Evolutionary conservation across 345 rosid species (phyloP), one percentile per base, ranked within the genome.

Genomic region (Boechera divaricarpa): DNA sequence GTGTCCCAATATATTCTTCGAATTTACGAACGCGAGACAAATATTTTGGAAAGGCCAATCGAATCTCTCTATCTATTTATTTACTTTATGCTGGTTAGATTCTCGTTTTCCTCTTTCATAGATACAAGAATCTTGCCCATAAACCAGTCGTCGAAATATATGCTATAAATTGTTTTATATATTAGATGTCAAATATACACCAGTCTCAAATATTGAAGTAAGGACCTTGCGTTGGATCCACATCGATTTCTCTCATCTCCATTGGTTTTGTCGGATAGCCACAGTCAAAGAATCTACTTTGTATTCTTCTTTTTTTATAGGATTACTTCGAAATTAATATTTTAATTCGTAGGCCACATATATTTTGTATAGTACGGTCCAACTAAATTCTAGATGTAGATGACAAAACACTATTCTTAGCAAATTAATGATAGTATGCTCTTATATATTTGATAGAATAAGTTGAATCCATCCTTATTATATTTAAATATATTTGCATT

Each of bases 161-260:
- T 47, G 59, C 28, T 31, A 60, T 4, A 3, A 31, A 4, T 12
- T 15, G 10, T 63, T 48, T 10, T 18, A 41, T 24, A 2, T 7
- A 53, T 42, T 42, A 49, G 54, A 59, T 49, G 74, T 59, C 79
- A 60, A 29, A 57, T 68, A 44, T 56, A 44, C 4, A 63, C 52
- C 35, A 64, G 56, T 66, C 58, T 48, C 62, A 59, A 51, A 69
- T 61, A 76, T 29, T 18, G 52, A 75, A 29, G 44, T 51, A 59
- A 70, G 79, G 67, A 57, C 66, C 39, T 11, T 33, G 70, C 54
- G 51, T 79, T 77, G 79, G 81, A 83, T 84, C 79, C 78, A 68
- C 61, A 42, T 79, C 83, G 71, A 58, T 79, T 86, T 79, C 82
- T 77, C 79, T 82, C 82, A 83, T 88, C 83, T 84, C 83, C 82